Percentiles rank a stretch among this genome's conserved stretches.
These are phyloP conservation scores for Starmerella floricola DNA, from an alignment of 805 yeast species.

Conservation along the genomic window DNA sequence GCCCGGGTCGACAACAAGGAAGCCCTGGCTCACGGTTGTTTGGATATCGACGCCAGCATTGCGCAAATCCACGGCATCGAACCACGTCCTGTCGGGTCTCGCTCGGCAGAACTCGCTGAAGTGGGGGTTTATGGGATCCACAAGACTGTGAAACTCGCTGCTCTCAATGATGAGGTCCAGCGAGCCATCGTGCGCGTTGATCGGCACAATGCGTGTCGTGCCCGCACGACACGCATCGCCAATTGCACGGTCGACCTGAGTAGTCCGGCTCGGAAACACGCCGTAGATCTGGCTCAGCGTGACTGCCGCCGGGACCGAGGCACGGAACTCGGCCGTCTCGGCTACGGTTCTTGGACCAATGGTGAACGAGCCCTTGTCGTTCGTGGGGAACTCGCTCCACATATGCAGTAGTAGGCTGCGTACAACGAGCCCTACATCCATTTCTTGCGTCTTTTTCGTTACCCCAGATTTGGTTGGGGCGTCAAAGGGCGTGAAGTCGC, in stretches of 20 bases:
- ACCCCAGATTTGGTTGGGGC: conserved; percentile 11
- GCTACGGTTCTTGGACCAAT: conserved; percentile 23
- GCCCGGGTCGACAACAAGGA: conserved; percentile 29
- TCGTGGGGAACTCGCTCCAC: conserved; percentile 28
- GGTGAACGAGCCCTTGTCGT: conserved; percentile 14
- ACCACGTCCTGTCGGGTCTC: conserved; percentile 25
- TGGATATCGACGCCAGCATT: conserved; percentile 16
- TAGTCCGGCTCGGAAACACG: conserved; percentile 28
- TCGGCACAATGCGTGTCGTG: conserved; percentile 23
- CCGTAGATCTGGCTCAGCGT: conserved; percentile 29
- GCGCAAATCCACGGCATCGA: conserved; percentile 23
- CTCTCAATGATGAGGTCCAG: conserved; percentile 27
- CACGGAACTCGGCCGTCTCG: conserved; percentile 23
- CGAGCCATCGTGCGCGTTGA: conserved; percentile 24
- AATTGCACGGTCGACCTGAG: conserved; percentile 30
- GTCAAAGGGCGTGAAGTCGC: conserved; percentile 7
- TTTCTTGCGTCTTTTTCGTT: conserved; percentile 17
- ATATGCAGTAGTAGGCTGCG: conserved; percentile 20
- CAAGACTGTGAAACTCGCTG: conserved; percentile 17
- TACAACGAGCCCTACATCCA: conserved; percentile 23
- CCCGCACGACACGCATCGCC: conserved; percentile 22
- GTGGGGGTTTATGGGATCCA: conserved; percentile 6
- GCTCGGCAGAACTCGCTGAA: conserved; percentile 22
- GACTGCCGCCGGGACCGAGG: conserved; percentile 26
- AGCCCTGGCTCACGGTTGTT: conserved; percentile 25